Percentiles rank a stretch among this genome's conserved stretches.
Evolutionary conservation across 1,284 basidiomycete species (phyloP).

Genomic region (Apiotrichum porosum): DNA sequence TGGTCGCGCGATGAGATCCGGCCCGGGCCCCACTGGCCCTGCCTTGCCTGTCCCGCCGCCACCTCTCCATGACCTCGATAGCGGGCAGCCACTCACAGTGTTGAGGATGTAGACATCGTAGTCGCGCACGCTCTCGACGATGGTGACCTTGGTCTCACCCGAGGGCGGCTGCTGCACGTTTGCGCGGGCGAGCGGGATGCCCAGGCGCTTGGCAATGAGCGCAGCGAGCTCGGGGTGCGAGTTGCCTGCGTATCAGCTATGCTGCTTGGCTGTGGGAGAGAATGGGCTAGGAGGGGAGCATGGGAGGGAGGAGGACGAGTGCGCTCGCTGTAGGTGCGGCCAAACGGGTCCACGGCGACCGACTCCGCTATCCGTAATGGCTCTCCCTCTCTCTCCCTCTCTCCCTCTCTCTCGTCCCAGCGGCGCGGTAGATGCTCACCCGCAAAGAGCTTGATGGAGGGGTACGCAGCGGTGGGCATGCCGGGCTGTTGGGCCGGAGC

Average conservation of each 20-base stretch:
- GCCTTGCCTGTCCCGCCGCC: too few relatives aligned
- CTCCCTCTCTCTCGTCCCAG: too few relatives aligned
- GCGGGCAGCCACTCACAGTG: constrained; percentile 58
- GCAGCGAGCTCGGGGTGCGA: constrained; percentile 93
- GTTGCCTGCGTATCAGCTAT: constrained; percentile 60
- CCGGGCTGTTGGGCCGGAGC: too few relatives aligned
- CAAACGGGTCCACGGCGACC: too few relatives aligned
- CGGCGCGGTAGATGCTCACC: too few relatives aligned
- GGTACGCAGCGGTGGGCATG: constrained; percentile 46
- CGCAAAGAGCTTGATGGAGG: constrained; percentile 78
- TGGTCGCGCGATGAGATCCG: too few relatives aligned
- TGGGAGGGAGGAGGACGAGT: background rate
- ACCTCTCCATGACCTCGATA: too few relatives aligned
- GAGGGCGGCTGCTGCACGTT: constrained; percentile 83
- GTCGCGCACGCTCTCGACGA: constrained; percentile 92
- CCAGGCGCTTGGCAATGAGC: constrained; percentile 85
- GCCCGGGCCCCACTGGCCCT: too few relatives aligned
- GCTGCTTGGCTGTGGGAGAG: background rate
- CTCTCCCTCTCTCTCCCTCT: too few relatives aligned
- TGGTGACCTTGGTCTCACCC: constrained; percentile 87
- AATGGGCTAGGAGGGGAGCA: too few relatives aligned
- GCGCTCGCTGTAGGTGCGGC: background rate
- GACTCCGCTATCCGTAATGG: too few relatives aligned
- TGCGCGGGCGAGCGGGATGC: constrained; percentile 74
- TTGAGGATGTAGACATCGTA: constrained; percentile 99